Conservation (phyloP, 140 eudicot genomes). For the Anethum foeniculum region DNA sequence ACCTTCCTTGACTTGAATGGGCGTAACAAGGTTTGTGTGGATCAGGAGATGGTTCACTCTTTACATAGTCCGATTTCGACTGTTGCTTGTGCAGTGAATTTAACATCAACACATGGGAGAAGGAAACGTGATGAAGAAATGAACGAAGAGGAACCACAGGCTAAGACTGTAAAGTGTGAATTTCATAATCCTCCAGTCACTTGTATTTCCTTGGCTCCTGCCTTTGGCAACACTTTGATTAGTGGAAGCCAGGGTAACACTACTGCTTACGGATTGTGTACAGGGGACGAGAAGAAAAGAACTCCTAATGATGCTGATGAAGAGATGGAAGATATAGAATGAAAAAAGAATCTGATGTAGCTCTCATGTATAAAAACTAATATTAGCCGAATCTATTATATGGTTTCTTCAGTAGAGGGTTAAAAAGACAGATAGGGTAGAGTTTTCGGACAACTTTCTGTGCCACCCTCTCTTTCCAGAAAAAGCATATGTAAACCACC, state of each 20-base stretch:
- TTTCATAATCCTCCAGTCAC: constrained; percentile 6
- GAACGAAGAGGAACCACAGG: constrained; percentile 13
- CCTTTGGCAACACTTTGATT: neutral
- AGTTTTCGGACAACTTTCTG: neutral
- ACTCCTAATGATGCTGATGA: constrained; percentile 8
- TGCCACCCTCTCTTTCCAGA: neutral
- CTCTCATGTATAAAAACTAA: neutral
- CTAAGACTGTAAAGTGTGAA: constrained; percentile 21
- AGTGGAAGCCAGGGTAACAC: constrained; percentile 11
- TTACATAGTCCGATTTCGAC: neutral
- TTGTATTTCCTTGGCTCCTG: neutral
- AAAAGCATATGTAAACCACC: neutral
- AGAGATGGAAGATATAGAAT: constrained; percentile 16
- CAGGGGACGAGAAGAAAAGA: neutral
- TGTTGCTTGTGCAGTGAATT: neutral
- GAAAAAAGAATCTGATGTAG: neutral
- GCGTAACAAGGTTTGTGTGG: constrained; percentile 7
- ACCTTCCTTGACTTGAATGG: neutral
- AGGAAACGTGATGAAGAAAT: constrained; percentile 32
- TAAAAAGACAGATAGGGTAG: neutral
- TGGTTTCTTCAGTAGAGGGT: neutral
- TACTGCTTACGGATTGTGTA: neutral
- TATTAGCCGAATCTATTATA: neutral
- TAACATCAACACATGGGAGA: constrained; percentile 19
- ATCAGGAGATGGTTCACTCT: constrained; percentile 20